phyloP scores from a whole-genome alignment of 371 early-diverging fungal species.

The Chytridiales sp. region DNA sequence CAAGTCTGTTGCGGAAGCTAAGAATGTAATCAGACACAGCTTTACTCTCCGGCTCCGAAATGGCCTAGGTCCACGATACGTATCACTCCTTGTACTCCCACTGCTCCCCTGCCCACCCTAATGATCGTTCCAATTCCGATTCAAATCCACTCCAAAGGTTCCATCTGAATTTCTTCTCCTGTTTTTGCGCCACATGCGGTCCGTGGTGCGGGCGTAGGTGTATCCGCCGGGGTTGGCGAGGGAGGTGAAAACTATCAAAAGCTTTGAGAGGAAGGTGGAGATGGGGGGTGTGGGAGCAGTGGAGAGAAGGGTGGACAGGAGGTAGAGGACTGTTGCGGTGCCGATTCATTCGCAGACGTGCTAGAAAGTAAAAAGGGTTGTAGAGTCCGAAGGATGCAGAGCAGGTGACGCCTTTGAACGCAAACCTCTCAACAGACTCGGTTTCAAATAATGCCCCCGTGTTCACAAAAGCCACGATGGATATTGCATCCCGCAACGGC shows the following conservation, averaged over 20 bases:
- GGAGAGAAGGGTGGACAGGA: conserved; percentile 27
- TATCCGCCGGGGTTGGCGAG: conserved; percentile 38
- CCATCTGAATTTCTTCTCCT: conserved; percentile 16
- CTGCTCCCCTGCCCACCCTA: conserved; percentile 21
- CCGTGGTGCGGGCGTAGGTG: conserved; percentile 24
- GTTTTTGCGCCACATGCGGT: conserved; percentile 44
- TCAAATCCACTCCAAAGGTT: conserved; percentile 32
- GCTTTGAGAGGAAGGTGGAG: conserved; percentile 11
- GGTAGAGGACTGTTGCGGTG: conserved; percentile 25
- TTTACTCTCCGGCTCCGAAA: conserved; percentile 22
- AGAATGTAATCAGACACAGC: conserved; percentile 17
- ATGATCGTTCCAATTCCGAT: conserved; percentile 33
- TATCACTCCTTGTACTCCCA: conserved; percentile 3
- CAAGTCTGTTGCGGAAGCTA: conserved; percentile 14
- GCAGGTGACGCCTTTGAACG: no score
- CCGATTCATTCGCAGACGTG: conserved; percentile 44
- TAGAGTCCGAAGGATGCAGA: no score
- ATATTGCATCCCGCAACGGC: no score
- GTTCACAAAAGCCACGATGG: no score
- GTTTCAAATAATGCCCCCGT: no score
- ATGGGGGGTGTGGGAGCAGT: conserved; percentile 1
- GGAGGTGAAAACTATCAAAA: conserved; percentile 30
- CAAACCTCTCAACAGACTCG: no score
- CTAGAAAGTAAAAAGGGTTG: not conserved
- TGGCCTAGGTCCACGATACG: conserved; percentile 18